Percentiles rank a stretch among this genome's conserved stretches.
Evolutionary conservation across 768 basidiomycete genomes (phyloP).

Genomic region (Clavaria fumosa): DNA sequence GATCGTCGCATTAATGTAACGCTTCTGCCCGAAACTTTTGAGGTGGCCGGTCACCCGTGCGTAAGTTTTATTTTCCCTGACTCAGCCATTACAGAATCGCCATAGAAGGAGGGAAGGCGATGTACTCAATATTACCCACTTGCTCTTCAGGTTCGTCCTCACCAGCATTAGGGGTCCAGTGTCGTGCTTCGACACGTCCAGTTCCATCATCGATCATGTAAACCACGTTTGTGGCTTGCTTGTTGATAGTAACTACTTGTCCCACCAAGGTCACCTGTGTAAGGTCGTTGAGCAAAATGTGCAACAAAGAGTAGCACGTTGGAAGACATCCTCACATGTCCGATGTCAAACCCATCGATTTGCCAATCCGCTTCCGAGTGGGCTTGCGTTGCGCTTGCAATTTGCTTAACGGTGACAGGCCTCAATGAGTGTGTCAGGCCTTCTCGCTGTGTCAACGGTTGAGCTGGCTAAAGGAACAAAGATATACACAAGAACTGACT

Average conservation of each 20-base stretch:
- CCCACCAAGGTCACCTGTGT: conserved; percentile 58
- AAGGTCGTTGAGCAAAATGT: conserved; percentile 4
- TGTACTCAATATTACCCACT: conserved; percentile 32
- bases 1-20: conserved; percentile 66
- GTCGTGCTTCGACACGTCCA: conserved; percentile 58
- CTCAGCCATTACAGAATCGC: no score
- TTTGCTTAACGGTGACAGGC: background rate
- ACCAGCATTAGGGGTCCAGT: conserved; percentile 60
- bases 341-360: conserved; percentile 66
- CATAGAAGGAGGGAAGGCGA: conserved; percentile 6
- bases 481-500: no score
- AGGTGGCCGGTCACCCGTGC: conserved; percentile 71
- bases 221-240: conserved; percentile 65
- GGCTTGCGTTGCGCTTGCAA: background rate
- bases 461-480: no score
- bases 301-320: conserved; percentile 1
- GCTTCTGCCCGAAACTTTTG: conserved; percentile 68
- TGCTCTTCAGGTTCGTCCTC: no score
- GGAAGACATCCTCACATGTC: conserved; percentile 46
- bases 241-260: conserved; percentile 50
- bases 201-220: conserved; percentile 82
- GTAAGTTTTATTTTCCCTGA: conserved; percentile 61
- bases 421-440: background rate
- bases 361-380: conserved; percentile 29
- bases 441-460: no score